Base-by-base conservation (phyloP, 352 stramenopile species). In the Blastocystis sp. region DNA sequence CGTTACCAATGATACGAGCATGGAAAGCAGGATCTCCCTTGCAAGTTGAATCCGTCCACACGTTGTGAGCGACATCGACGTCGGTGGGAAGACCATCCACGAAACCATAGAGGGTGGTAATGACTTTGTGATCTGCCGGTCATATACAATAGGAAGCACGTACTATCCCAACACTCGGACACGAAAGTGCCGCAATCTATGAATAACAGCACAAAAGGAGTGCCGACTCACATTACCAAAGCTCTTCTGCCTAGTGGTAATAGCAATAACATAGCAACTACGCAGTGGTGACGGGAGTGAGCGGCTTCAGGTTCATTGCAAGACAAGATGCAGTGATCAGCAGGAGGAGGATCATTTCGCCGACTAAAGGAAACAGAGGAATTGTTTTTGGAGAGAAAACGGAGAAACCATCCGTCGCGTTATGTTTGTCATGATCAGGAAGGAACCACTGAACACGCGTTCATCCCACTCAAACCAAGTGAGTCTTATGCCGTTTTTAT, bases 131-230 rank as follows among this genome's bases (percentile, higher is more conserved):
- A 64, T 65, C 71, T 66, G 65, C 0, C n/a, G n/a, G 4, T 38
- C 28, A 45, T 19, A 3, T 23, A n/a, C 21, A 21, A 62, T 7
- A 2, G 9, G 14, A 65, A 19, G 19, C 10, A 64, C 17, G 65
- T 19, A 81, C 71, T 65, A 19, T 65, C n/a, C 71, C 43, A 81
- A 66, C 71, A 81, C 17, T 81, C 71, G 19, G 70, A 81, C 9
- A 81, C 4, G 41, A 62, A 81, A 38, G 53, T 45, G 41, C 70
- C 70, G 34, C 45, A 65, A 81, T 65, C 70, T 81, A 66, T 40
- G 5, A 59, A 59, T 60, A 77, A n/a, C 4, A 48, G 14, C 23
- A 21, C 28, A 23, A 2, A 34, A 77, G 5, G 17, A 4, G 23
- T 14, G 23, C 67, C 2, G 56, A 77, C 67, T 77, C 34, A 77